Evolutionary conservation across 1,139 yeast species (phyloP).

Genomic region (Saccharomycopsis hybrid): DNA sequence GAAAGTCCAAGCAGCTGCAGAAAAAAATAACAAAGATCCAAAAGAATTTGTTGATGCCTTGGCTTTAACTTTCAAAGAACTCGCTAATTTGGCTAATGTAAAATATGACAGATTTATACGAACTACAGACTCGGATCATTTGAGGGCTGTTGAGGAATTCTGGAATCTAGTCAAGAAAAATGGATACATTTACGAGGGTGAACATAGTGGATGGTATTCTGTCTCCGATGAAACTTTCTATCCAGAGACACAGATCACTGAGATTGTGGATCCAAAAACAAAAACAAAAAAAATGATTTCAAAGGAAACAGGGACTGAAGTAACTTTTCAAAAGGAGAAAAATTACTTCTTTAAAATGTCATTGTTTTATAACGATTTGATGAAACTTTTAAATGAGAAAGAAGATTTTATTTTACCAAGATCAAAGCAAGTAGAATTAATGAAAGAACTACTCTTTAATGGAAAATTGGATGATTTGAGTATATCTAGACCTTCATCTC

Average conservation of each 20-base stretch:
- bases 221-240: slow-evolving; percentile 92
- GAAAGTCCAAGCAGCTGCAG: slow-evolving; percentile 77
- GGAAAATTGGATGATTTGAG: slow-evolving; percentile 60
- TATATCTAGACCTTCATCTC: slow-evolving; percentile 70
- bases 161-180: slow-evolving; percentile 59
- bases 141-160: slow-evolving; percentile 52
- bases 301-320: slow-evolving; percentile 72
- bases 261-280: slow-evolving; percentile 34
- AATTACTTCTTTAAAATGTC: slow-evolving; percentile 83
- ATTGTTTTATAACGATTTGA: slow-evolving; percentile 47
- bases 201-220: slow-evolving; percentile 92
- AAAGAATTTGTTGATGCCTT: slow-evolving; percentile 66
- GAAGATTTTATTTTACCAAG: slow-evolving; percentile 60
- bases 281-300: slow-evolving; percentile 42
- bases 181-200: slow-evolving; percentile 73
- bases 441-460: slow-evolving; percentile 48
- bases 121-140: slow-evolving; percentile 83
- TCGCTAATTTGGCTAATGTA: slow-evolving; percentile 55
- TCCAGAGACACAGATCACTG: slow-evolving; percentile 69
- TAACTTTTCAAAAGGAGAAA: slow-evolving; percentile 66
- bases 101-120: slow-evolving; percentile 74
- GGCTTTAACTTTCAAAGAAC: slow-evolving; percentile 52
- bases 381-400: slow-evolving; percentile 41
- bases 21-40: slow-evolving; percentile 46
- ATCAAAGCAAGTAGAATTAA: slow-evolving; percentile 46